A percentile compares a stretch with the other conserved stretches of the same genome.
phyloP scores from a whole-genome alignment of 2,329 filamentous ascomycete species.

The Ascochyta viciae-villosae region DNA sequence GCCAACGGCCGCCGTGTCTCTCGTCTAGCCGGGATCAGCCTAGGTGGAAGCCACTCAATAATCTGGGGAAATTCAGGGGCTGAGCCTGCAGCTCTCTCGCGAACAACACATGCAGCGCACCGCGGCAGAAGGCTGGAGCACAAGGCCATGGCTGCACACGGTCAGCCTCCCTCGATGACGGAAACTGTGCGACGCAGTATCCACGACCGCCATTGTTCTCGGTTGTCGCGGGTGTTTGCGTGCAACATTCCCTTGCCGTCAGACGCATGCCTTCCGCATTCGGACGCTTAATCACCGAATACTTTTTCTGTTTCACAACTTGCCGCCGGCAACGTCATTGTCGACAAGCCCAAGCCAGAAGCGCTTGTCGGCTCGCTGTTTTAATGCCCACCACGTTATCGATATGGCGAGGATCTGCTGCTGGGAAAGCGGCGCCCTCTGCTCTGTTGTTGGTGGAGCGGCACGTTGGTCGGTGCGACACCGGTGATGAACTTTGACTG shows the following conservation, averaged over 20 bases:
- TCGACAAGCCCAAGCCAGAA: conserved; percentile 10
- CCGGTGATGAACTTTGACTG: conserved; percentile 21
- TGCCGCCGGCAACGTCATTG: conserved; percentile 30
- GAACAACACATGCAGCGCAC: conserved; percentile 9
- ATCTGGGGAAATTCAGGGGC: conserved; percentile 49
- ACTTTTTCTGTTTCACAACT: conserved; percentile 21
- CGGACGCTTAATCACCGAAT: conserved; percentile 15
- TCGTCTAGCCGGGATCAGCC: conserved; percentile 29
- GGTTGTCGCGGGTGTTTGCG: conserved; percentile 10
- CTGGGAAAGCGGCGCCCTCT: conserved; percentile 8
- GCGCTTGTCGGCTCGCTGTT: conserved; percentile 14
- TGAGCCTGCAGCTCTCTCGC: conserved; percentile 19
- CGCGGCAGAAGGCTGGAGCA: conserved; percentile 7
- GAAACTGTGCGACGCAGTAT: conserved; percentile 3
- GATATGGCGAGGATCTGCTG: conserved; percentile 23
- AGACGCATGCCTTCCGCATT: conserved; percentile 21
- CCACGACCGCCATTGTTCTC: conserved; percentile 10
- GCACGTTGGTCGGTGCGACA: conserved; percentile 22
- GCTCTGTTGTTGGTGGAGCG: conserved; percentile 19
- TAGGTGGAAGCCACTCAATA: conserved; percentile 36
- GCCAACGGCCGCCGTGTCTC: conserved; percentile 33
- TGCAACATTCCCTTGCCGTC: conserved; percentile 11
- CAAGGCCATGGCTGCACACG: conserved; percentile 12
- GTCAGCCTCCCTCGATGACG: conserved; percentile 11
- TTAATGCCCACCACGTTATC: conserved; percentile 16